phyloP scores from a whole-genome alignment of 257 asterid genomes.

The Solanum piurae region DNA sequence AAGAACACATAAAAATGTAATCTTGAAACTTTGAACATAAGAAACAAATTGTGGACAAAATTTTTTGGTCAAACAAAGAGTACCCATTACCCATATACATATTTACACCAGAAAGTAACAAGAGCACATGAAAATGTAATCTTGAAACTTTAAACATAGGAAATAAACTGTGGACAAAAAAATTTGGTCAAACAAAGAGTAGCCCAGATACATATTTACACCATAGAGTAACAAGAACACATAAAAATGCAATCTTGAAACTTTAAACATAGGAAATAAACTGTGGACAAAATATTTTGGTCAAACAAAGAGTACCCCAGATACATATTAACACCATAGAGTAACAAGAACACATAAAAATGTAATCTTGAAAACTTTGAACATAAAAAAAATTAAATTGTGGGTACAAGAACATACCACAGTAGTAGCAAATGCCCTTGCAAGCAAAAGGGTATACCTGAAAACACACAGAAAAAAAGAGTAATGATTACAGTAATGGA shows the following conservation, averaged over 20 bases:
- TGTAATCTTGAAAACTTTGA: slow-evolving; percentile 1
- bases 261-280: neutral
- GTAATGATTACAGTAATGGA: slow-evolving; percentile 4
- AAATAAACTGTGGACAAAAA: neutral
- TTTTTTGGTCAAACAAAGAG: neutral
- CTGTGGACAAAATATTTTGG: neutral
- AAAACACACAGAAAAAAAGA: slow-evolving; percentile 8
- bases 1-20: slow-evolving; percentile 8
- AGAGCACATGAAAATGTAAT: slow-evolving; percentile 7
- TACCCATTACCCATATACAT: neutral
- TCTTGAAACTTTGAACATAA: slow-evolving; percentile 6
- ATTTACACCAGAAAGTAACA: neutral
- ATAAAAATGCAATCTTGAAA: slow-evolving; percentile 14
- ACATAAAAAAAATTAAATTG: neutral
- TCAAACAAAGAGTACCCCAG: neutral
- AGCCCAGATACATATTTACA: neutral
- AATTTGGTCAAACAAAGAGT: neutral
- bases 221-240: neutral
- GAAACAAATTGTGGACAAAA: neutral
- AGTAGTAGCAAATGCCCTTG: neutral
- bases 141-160: slow-evolving; percentile 6
- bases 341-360: neutral
- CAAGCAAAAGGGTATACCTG: neutral
- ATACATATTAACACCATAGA: neutral
- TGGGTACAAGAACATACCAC: slow-evolving; percentile 17